A percentile compares a stretch with the other conserved stretches of the same genome.
Evolutionary conservation across 2,329 filamentous ascomycete genomes (phyloP).

Genomic region (Neoascochyta sp.): DNA sequence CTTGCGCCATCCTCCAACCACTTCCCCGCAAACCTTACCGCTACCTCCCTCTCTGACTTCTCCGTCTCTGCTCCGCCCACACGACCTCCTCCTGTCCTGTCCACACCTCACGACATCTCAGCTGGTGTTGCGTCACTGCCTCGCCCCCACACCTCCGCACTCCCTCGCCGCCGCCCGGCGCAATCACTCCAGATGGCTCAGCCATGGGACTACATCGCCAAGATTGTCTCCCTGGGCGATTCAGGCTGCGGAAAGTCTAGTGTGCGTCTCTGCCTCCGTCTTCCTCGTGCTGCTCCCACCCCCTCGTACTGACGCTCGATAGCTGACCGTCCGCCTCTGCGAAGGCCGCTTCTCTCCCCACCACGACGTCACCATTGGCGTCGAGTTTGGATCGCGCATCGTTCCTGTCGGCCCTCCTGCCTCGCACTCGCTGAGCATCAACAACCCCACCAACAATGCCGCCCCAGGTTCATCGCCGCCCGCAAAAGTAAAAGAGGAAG

Average conservation of each 20-base stretch:
- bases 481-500: constrained; percentile 32
- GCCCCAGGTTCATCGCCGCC: constrained; percentile 14
- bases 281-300: neutral
- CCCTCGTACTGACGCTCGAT: constrained; percentile 13
- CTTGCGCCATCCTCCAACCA: too few relatives aligned
- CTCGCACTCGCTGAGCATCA: constrained; percentile 55
- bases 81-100: too few relatives aligned
- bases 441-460: constrained; percentile 42
- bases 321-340: constrained; percentile 90
- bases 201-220: constrained; percentile 98
- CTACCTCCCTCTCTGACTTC: too few relatives aligned
- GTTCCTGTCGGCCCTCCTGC: constrained; percentile 85
- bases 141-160: constrained; percentile 6
- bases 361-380: constrained; percentile 95
- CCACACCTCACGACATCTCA: constrained; percentile 5
- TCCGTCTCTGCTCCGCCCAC: too few relatives aligned
- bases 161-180: constrained; percentile 7
- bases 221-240: constrained; percentile 96
- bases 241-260: constrained; percentile 92
- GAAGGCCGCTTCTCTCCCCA: constrained; percentile 92
- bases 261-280: constrained; percentile 36
- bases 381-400: constrained; percentile 92
- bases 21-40: too few relatives aligned
- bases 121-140: too few relatives aligned
- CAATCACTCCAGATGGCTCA: constrained; percentile 45